Percentiles rank a stretch among this genome's conserved stretches.
Evolutionary conservation across 805 yeast genomes (phyloP).

Genomic region (Saccharomycopsis fibuligera): DNA sequence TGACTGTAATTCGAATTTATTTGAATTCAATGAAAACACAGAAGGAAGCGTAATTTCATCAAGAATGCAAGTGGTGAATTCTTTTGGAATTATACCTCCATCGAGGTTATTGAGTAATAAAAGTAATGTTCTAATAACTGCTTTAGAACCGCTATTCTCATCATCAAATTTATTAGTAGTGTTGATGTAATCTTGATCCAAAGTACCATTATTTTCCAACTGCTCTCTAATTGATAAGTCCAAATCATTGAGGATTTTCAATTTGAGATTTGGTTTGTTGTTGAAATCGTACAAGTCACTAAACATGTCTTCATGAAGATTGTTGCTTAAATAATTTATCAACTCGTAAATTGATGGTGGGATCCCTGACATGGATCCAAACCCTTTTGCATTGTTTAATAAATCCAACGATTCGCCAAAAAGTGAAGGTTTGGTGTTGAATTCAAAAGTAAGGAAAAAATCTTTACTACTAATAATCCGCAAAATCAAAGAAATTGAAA

Average conservation of each 20-base stretch:
- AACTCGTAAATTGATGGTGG: conserved; percentile 29
- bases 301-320: conserved; percentile 26
- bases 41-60: conserved; percentile 25
- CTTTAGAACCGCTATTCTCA: conserved; percentile 24
- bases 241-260: conserved; percentile 12
- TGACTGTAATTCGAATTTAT: conserved; percentile 24
- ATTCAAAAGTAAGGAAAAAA: conserved; percentile 27
- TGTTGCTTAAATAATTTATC: conserved; percentile 27
- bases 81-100: conserved; percentile 37
- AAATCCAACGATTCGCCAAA: conserved; percentile 31
- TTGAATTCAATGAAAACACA: conserved; percentile 26
- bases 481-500: conserved; percentile 25
- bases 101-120: conserved; percentile 31
- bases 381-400: conserved; percentile 21
- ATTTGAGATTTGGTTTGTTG: conserved; percentile 1
- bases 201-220: conserved; percentile 14
- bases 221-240: conserved; percentile 20
- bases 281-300: conserved; percentile 20
- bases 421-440: conserved; percentile 24
- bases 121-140: conserved; percentile 26
- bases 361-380: conserved; percentile 26
- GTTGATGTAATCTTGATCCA: conserved; percentile 17
- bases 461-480: conserved; percentile 29
- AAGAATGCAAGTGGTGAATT: conserved; percentile 25
- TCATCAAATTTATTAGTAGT: conserved; percentile 16